These are phyloP conservation scores for Microbotryomycetes sp. DNA, from an alignment of 1,284 basidiomycete species.

Conservation along the genomic window DNA sequence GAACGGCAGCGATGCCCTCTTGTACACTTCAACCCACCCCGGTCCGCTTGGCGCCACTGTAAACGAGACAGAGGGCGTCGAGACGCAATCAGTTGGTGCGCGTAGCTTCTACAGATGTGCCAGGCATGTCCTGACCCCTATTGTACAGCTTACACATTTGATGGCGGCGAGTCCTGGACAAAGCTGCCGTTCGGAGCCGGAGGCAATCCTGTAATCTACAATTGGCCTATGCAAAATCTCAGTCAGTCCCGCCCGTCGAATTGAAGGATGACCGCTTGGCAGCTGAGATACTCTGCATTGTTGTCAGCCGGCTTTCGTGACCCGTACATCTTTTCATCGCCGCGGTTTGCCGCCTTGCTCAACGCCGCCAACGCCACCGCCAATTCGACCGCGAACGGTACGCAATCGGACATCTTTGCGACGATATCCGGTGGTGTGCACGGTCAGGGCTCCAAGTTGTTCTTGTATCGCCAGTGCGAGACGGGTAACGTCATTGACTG, in stretches of 20 bases:
- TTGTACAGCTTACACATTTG: slow-evolving; percentile 29
- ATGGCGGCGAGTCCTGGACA: slow-evolving; percentile 32
- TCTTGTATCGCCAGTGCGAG: slow-evolving; percentile 32
- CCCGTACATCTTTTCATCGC: slow-evolving; percentile 32
- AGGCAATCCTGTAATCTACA: slow-evolving; percentile 33
- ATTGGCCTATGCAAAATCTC: slow-evolving; percentile 17
- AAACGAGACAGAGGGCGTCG: slow-evolving; percentile 28
- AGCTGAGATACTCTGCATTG: neutral
- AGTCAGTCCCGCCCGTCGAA: neutral
- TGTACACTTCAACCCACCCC: slow-evolving; percentile 31
- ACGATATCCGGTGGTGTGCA: slow-evolving; percentile 32
- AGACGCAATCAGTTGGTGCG: slow-evolving; percentile 21
- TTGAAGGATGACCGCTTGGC: neutral
- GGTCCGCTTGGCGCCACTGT: slow-evolving; percentile 27
- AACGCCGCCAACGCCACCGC: slow-evolving; percentile 6
- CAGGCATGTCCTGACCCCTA: neutral
- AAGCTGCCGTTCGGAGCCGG: slow-evolving; percentile 26
- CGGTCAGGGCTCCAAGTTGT: slow-evolving; percentile 27
- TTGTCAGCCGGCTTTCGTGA: slow-evolving; percentile 30
- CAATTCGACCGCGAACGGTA: slow-evolving; percentile 1
- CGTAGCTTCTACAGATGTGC: neutral
- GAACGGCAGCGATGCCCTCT: slow-evolving; percentile 27
- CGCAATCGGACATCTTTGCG: slow-evolving; percentile 15
- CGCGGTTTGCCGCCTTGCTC: slow-evolving; percentile 20
- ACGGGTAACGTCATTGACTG: slow-evolving; percentile 23